These are phyloP conservation scores for Xylaria flabelliformis DNA, from an alignment of 495 filamentous ascomycete species.

Conservation along the genomic window DNA sequence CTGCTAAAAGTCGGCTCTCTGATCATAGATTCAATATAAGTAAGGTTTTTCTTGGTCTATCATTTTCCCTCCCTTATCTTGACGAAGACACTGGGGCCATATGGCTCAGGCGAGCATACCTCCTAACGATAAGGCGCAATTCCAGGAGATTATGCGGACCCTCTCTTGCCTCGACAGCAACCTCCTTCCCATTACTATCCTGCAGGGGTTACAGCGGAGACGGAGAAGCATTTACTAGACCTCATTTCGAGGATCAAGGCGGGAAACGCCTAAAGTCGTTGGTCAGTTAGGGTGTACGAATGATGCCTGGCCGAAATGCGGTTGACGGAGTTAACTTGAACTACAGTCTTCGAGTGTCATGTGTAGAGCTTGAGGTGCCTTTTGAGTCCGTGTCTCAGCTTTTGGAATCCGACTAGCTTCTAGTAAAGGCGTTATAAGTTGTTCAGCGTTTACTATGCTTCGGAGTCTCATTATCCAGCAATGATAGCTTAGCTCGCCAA, in stretches of 20 bases:
- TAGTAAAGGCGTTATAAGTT: not conserved
- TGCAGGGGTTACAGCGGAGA: conserved; percentile 41
- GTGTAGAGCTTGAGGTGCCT: not conserved
- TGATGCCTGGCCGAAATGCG: not conserved
- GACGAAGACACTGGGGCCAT: not conserved
- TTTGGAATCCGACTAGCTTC: not conserved
- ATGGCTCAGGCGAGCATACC: not conserved
- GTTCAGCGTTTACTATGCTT: not conserved
- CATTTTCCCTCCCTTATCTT: not conserved
- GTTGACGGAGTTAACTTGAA: not conserved
- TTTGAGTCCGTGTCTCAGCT: not conserved
- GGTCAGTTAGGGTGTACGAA: not conserved
- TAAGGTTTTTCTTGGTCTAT: conserved; percentile 32
- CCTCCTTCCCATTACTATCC: conserved; percentile 43
- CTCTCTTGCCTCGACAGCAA: conserved; percentile 43
- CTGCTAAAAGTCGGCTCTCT: conserved; percentile 39
- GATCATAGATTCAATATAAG: conserved; percentile 51
- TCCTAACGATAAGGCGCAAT: not conserved
- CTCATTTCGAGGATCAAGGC: conserved; percentile 43
- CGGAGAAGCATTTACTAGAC: conserved; percentile 40
- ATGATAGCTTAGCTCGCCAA: not conserved
- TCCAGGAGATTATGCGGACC: conserved; percentile 50
- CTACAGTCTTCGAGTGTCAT: not conserved
- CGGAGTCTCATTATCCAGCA: not conserved
- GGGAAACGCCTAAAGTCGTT: not conserved